Conservation (phyloP, 2,329 filamentous ascomycete genomes). For the Penicillium thymicola region DNA sequence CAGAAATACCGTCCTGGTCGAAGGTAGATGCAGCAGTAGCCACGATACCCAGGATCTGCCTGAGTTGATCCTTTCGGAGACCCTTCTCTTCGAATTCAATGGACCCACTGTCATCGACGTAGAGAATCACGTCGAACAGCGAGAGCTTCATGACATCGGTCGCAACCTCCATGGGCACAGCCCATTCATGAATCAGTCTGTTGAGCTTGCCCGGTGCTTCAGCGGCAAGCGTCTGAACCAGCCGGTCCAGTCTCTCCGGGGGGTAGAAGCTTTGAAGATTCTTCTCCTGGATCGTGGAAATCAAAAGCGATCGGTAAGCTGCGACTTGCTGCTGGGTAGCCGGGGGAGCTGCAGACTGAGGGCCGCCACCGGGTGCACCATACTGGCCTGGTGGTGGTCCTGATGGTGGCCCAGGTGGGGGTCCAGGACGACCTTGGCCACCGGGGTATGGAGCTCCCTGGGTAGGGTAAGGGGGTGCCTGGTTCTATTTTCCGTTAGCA, state of each 20-base stretch:
- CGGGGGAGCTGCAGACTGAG: conserved; percentile 32
- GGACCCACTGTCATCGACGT: conserved; percentile 67
- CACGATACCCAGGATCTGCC: conserved; percentile 61
- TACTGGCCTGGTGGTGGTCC: conserved; percentile 27
- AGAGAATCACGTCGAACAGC: conserved; percentile 61
- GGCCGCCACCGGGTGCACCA: conserved; percentile 24
- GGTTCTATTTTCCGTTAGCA: conserved; percentile 16
- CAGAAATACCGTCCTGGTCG: conserved; percentile 63
- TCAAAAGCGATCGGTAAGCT: conserved; percentile 56
- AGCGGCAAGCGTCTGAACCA: conserved; percentile 33
- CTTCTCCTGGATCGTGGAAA: conserved; percentile 59
- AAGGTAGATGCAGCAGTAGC: conserved; percentile 66
- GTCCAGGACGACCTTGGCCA: conserved; percentile 21
- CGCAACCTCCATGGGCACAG: conserved; percentile 57
- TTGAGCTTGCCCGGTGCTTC: conserved; percentile 48
- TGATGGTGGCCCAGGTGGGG: conserved; percentile 26
- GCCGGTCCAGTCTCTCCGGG: conserved; percentile 44
- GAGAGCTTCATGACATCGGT: conserved; percentile 62
- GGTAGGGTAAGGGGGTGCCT: conserved; percentile 23
- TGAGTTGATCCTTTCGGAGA: conserved; percentile 63
- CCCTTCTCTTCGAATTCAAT: conserved; percentile 67
- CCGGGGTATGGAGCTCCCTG: conserved; percentile 34
- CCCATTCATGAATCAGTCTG: conserved; percentile 56
- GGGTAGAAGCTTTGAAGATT: conserved; percentile 58
- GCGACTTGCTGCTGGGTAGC: conserved; percentile 50